phyloP scores from a whole-genome alignment of 768 basidiomycete genomes.

The Calocera viscosa region DNA sequence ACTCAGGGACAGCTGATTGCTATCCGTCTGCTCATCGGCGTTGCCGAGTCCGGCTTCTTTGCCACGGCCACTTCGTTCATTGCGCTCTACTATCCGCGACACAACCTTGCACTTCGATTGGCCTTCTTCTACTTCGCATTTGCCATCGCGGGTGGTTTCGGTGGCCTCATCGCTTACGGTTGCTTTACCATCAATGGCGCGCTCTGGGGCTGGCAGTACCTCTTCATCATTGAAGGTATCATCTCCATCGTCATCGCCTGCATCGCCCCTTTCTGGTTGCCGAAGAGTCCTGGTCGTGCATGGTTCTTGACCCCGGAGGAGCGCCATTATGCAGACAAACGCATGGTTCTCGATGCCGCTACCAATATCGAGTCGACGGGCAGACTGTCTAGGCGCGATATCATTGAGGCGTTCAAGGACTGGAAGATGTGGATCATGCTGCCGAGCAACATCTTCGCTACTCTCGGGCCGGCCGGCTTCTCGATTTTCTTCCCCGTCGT shows the following conservation, averaged over 20 bases:
- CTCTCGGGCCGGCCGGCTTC: not conserved
- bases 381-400: not conserved
- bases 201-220: conserved; percentile 6
- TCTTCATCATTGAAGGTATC: not conserved
- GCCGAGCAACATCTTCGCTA: conserved; percentile 6
- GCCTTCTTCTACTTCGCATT: conserved; percentile 6
- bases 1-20: conserved; percentile 1
- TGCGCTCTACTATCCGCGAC: conserved; percentile 1
- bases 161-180: conserved; percentile 3
- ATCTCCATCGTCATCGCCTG: not conserved
- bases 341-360: not conserved
- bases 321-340: conserved; percentile 1
- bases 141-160: not conserved
- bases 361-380: not conserved
- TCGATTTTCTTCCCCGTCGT: conserved; percentile 6
- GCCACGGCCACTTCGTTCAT: not conserved
- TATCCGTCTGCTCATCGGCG: not conserved
- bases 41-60: not conserved
- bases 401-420: not conserved
- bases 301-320: conserved; percentile 4
- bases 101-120: not conserved
- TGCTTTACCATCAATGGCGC: not conserved
- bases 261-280: not conserved
- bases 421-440: conserved; percentile 9
- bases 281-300: not conserved